Evolutionary conservation across 148 eudicot species (phyloP).

Genomic region (Rheum nobile): DNA sequence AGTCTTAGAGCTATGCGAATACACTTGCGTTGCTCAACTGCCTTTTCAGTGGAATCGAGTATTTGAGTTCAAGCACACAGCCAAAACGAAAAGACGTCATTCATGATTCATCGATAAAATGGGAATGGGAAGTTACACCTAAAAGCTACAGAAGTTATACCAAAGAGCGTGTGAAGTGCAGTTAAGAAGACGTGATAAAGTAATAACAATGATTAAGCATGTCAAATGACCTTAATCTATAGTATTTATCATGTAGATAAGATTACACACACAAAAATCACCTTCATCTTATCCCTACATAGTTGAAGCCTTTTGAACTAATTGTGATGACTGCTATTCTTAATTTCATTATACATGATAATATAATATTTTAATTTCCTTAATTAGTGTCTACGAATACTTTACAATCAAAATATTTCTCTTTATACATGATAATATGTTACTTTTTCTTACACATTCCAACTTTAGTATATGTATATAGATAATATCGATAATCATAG

Average conservation of each 20-base stretch:
- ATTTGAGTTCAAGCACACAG: slow-evolving; percentile 30
- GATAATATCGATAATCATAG: too few species aligned
- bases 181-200: background rate
- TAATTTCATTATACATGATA: too few species aligned
- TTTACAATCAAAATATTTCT: too few species aligned
- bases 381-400: too few species aligned
- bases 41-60: slow-evolving; percentile 89
- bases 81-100: background rate
- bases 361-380: too few species aligned
- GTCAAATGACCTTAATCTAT: background rate
- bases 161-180: background rate
- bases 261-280: background rate
- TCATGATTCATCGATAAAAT: background rate
- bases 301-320: background rate
- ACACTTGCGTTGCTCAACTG: slow-evolving; percentile 59
- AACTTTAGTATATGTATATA: too few species aligned
- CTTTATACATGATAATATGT: too few species aligned
- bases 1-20: slow-evolving; percentile 61
- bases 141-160: background rate
- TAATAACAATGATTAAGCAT: background rate
- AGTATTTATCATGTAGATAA: background rate
- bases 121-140: background rate
- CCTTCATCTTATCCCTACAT: background rate
- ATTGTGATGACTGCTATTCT: too few species aligned
- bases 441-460: too few species aligned